Conservation (phyloP, 768 basidiomycete species). For the Phylloporus sp. region DNA sequence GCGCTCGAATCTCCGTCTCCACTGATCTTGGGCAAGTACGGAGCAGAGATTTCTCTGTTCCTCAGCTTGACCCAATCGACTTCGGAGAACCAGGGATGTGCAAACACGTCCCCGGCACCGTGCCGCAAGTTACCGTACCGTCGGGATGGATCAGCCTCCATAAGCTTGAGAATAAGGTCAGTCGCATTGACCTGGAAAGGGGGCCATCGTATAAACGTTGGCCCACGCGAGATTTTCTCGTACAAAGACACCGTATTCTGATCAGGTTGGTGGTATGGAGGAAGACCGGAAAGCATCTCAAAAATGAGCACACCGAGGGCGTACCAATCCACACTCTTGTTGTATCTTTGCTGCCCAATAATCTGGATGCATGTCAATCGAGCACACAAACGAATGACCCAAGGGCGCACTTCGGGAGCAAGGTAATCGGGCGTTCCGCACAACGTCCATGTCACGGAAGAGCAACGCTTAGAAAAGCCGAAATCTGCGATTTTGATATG, state of each 20-base stretch:
- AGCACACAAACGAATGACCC: conserved; percentile 11
- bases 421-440: conserved; percentile 97
- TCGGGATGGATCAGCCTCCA: conserved; percentile 84
- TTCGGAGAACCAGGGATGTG: conserved; percentile 90
- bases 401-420: conserved; percentile 73
- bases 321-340: conserved; percentile 98
- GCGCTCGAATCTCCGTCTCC: conserved; percentile 96
- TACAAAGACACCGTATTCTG: conserved; percentile 83
- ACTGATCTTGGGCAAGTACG: conserved; percentile 87
- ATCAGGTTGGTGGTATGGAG: conserved; percentile 89
- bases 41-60: conserved; percentile 85
- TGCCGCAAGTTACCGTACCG: conserved; percentile 86
- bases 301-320: conserved; percentile 95
- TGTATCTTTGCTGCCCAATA: conserved; percentile 79
- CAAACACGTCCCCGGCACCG: conserved; percentile 88
- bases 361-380: conserved; percentile 40
- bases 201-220: conserved; percentile 75
- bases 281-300: conserved; percentile 95
- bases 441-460: conserved; percentile 87
- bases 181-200: conserved; percentile 69
- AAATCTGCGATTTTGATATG: conserved; percentile 98
- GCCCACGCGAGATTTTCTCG: conserved; percentile 82
- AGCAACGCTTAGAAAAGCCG: conserved; percentile 89
- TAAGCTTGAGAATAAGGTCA: conserved; percentile 84
- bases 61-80: conserved; percentile 85